Conservation (phyloP, 495 filamentous ascomycete species). For the Penicillium roqueforti region DNA sequence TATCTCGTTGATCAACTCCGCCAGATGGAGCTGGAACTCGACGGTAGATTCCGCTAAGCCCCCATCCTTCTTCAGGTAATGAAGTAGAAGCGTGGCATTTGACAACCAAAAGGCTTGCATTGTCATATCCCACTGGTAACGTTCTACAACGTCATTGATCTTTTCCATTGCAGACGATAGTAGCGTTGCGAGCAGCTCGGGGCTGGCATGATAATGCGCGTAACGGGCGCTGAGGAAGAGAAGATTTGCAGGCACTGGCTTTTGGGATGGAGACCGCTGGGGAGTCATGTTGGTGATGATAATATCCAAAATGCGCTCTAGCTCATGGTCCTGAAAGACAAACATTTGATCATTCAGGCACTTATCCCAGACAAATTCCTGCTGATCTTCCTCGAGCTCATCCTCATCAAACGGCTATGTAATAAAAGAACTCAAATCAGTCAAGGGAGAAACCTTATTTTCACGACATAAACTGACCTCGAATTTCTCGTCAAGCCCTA, state of each 20-base stretch:
- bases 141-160: conserved; percentile 92
- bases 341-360: conserved; percentile 99
- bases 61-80: conserved; percentile 93
- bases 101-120: conserved; percentile 98
- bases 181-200: conserved; percentile 74
- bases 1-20: conserved; percentile 96
- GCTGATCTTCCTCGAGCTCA: conserved; percentile 81
- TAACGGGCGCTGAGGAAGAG: conserved; percentile 94
- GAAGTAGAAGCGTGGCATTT: conserved; percentile 88
- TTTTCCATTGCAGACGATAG: conserved; percentile 87
- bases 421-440: conserved; percentile 1
- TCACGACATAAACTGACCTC: conserved; percentile 56
- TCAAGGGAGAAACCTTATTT: conserved; percentile 1
- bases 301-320: conserved; percentile 86
- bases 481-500: conserved; percentile 92
- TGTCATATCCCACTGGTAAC: conserved; percentile 98
- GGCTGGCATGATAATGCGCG: conserved; percentile 91
- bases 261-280: conserved; percentile 90
- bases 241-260: conserved; percentile 95
- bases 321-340: conserved; percentile 92
- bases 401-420: conserved; percentile 61
- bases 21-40: conserved; percentile 87
- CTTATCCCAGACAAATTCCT: conserved; percentile 96
- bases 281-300: conserved; percentile 98
- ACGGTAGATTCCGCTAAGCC: conserved; percentile 78